Percentiles rank a stretch among this genome's conserved stretches.
Conservation (phyloP, 371 early-diverging fungal species). For the Mucor piriformis region DNA sequence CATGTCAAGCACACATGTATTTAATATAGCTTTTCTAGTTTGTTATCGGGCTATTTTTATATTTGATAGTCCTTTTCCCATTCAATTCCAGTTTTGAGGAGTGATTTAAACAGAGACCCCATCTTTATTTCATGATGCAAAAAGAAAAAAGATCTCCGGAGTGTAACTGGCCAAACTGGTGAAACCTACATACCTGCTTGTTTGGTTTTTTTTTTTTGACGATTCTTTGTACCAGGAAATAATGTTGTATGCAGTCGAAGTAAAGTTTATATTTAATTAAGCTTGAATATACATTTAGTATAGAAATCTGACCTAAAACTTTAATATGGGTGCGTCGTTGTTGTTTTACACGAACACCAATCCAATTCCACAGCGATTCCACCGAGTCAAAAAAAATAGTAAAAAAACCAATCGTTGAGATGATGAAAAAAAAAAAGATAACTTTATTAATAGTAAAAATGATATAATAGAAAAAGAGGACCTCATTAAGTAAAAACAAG, state of each 20-base stretch:
- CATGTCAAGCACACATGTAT: background rate
- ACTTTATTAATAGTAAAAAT: background rate
- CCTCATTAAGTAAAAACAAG: background rate
- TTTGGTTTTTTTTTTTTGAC: background rate
- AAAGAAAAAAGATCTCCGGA: no score
- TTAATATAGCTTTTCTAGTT: background rate
- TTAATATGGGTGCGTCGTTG: no score
- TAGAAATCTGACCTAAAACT: no score
- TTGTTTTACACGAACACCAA: background rate
- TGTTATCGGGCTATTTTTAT: background rate
- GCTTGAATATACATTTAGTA: no score
- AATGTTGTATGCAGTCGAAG: background rate
- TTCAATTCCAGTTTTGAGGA: no score
- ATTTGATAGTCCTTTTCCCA: no score
- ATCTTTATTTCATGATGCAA: no score
- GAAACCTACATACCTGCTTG: no score
- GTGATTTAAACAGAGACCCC: background rate
- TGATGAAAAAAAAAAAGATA: background rate
- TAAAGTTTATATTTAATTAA: background rate
- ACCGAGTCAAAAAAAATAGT: slow-evolving; percentile 4
- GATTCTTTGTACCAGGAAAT: background rate
- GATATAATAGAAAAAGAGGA: background rate
- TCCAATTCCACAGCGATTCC: background rate
- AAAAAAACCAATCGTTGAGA: background rate
- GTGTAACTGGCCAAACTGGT: no score